Evolutionary conservation across 2,329 filamentous ascomycete species (phyloP), one percentile per base, ranked within the genome.

Genomic region (Zymoseptoria brevis): DNA sequence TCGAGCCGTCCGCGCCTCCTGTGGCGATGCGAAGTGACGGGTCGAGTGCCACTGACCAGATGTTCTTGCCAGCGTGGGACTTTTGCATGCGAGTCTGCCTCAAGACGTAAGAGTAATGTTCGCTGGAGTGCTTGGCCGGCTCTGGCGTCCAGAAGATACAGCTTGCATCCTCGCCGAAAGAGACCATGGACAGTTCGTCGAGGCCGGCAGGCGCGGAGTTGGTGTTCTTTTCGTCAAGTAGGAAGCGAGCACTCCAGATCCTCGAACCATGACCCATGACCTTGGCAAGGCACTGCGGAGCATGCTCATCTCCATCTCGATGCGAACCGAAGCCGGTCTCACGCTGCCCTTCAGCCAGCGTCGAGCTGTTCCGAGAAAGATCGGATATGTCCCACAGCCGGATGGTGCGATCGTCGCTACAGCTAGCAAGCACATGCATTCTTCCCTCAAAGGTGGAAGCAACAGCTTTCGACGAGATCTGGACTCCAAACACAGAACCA

Each of bases 381-480:
- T 84, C 80, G 0, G 86, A 85, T 7, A 96, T 83, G 69, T 96
- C 85, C 93, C 94, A 97, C 1, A 97, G 75, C 13, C 89, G 82
- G 21, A 99, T 84, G 0, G 91, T 96, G 55, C 94, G 83, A 74
- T 99, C 94, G 70, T 99, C 94, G 69, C 93, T 97, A 72, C 94
- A 99, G 68, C 89, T 96, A 13, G 87, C 89, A 35, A 99, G 79
- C n/a, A 96, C 73, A 55, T 88, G 80, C 24, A 76, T 16, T 62
- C 66, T 13, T 75, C 72, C 1, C 71, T 62, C 21, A 75, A 64
- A 6, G 63, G 61, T 19, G 87, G 73, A 64, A 76, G 57, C 57
- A 19, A 56, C 19, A 1, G 53, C 56, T 4, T 41, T 70, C 0
- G 81, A 76, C 0, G 90, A 96, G 41, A 97, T 87, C 30, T 85